Evolutionary conservation across 768 basidiomycete species (phyloP).

Genomic region (Filobasidium floriforme): DNA sequence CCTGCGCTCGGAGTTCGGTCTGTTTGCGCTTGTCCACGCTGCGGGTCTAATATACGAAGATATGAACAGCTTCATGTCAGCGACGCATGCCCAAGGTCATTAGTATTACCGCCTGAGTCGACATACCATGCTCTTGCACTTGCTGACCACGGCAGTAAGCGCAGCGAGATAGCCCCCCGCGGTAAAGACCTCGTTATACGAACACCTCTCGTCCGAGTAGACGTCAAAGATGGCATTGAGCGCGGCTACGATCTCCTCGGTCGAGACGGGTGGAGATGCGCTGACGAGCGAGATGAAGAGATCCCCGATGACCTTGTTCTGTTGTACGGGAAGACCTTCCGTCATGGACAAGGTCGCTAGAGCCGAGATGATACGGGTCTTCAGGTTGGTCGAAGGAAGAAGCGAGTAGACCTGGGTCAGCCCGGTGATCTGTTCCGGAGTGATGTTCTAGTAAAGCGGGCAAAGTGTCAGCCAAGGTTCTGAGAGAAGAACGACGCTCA

Average conservation of each 20-base stretch:
- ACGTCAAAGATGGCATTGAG: conserved; percentile 82
- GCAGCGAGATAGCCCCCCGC: conserved; percentile 33
- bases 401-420: conserved; percentile 61
- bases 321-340: conserved; percentile 54
- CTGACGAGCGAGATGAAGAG: conserved; percentile 37
- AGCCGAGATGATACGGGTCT: conserved; percentile 75
- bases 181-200: conserved; percentile 58
- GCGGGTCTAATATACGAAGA: conserved; percentile 35
- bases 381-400: conserved; percentile 53
- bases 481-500: neutral
- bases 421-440: conserved; percentile 52
- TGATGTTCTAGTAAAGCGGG: conserved; percentile 46
- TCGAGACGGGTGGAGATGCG: conserved; percentile 13
- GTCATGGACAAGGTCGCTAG: conserved; percentile 74
- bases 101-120: neutral
- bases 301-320: conserved; percentile 53
- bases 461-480: neutral
- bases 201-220: conserved; percentile 74
- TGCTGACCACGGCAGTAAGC: conserved; percentile 36
- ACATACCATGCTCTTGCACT: conserved; percentile 41
- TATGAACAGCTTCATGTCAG: neutral
- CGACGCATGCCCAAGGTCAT: neutral
- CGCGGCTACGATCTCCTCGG: conserved; percentile 56
- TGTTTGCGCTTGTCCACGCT: conserved; percentile 46
- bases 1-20: conserved; percentile 40